These are phyloP conservation scores for Candolleomyces aberdarensis DNA, from an alignment of 768 basidiomycete genomes.

Conservation along the genomic window DNA sequence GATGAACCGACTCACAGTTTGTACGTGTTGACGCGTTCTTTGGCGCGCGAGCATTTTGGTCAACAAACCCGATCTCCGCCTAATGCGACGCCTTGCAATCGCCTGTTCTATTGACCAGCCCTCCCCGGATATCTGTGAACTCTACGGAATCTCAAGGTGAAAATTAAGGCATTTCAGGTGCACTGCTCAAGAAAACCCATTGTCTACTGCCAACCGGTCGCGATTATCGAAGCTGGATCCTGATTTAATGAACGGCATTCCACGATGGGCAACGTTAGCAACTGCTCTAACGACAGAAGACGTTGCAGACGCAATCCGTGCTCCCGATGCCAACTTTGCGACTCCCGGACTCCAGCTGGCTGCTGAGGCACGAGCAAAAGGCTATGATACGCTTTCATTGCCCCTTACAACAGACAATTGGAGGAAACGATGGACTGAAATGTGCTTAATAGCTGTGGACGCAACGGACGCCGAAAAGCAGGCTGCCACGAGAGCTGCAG, in stretches of 20 bases:
- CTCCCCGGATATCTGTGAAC: not conserved
- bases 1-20: not conserved
- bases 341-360: conserved; percentile 53
- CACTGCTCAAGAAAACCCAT: too few relatives aligned
- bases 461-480: conserved; percentile 30
- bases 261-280: conserved; percentile 38
- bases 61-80: not conserved
- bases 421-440: conserved; percentile 83
- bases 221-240: not conserved
- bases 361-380: conserved; percentile 53
- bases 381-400: conserved; percentile 74
- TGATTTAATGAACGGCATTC: too few relatives aligned
- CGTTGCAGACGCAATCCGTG: conserved; percentile 29
- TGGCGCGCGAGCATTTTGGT: conserved; percentile 8
- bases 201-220: not conserved
- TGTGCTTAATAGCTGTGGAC: conserved; percentile 67
- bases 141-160: not conserved
- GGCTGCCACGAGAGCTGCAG: conserved; percentile 63
- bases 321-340: conserved; percentile 19
- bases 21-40: conserved; percentile 24
- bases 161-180: not conserved
- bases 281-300: conserved; percentile 40
- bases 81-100: not conserved
- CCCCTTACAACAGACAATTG: conserved; percentile 90
- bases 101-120: not conserved